Conservation (phyloP, 495 filamentous ascomycete genomes). For the Bombardia bombarda region DNA sequence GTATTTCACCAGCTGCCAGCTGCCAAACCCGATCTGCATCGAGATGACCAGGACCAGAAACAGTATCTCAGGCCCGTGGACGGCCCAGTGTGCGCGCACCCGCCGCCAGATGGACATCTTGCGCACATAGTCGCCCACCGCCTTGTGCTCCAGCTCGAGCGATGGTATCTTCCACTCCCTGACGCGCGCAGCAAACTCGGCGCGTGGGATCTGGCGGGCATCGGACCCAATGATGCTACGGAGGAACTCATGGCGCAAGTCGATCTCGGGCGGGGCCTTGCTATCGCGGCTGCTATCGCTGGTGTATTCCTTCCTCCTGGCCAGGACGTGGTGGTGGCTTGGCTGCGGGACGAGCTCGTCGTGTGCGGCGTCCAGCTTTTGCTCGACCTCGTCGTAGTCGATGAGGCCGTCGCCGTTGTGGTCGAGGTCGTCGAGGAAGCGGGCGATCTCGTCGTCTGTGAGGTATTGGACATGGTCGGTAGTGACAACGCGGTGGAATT, state of each 20-base stretch:
- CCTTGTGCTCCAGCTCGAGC: constrained; percentile 15
- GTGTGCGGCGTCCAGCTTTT: constrained; percentile 28
- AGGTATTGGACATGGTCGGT: constrained; percentile 11
- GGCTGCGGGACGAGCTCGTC: constrained; percentile 25
- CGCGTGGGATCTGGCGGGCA: constrained; percentile 17
- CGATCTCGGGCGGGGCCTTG: no score
- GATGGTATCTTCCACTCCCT: constrained; percentile 26
- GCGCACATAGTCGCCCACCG: constrained; percentile 5
- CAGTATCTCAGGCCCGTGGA: constrained; percentile 21
- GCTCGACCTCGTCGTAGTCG: constrained; percentile 27
- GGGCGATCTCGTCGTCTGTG: constrained; percentile 6
- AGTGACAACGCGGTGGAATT: no score
- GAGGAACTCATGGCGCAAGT: constrained; percentile 28
- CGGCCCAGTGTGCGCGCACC: constrained; percentile 23
- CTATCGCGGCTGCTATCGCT: constrained; percentile 8
- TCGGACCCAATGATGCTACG: constrained; percentile 23
- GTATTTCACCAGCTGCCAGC: constrained; percentile 33
- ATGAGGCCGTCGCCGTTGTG: constrained; percentile 27
- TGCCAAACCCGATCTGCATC: constrained; percentile 26
- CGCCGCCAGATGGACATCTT: constrained; percentile 15
- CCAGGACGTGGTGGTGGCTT: constrained; percentile 18
- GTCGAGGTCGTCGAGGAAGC: constrained; percentile 31
- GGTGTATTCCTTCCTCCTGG: neutral
- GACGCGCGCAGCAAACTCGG: constrained; percentile 23
- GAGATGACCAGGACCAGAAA: constrained; percentile 26